Conservation (phyloP, 129 eudicot genomes). For the Pseudognaphalium luteoalbum region DNA sequence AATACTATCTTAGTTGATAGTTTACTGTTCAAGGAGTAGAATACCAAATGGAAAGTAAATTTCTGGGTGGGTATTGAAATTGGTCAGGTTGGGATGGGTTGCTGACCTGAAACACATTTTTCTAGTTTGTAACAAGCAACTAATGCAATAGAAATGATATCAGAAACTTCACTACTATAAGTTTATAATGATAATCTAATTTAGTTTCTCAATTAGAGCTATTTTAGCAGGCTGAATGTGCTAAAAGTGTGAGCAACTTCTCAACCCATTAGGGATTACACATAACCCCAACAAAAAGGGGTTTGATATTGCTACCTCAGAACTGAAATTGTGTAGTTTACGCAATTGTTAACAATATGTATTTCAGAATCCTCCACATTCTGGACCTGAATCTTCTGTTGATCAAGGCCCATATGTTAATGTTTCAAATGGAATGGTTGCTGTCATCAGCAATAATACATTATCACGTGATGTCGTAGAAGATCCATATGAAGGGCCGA, state of each 20-base stretch:
- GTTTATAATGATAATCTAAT: no score
- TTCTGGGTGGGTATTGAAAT: background rate
- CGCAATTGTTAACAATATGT: background rate
- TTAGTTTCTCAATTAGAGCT: no score
- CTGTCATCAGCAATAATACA: conserved; percentile 57
- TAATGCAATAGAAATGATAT: no score
- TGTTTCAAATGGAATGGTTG: conserved; percentile 70
- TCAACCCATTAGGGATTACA: no score
- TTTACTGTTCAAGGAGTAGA: background rate
- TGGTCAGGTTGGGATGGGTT: background rate
- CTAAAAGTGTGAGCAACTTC: no score
- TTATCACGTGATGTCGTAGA: conserved; percentile 28
- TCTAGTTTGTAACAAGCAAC: no score
- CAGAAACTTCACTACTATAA: no score
- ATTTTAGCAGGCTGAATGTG: no score
- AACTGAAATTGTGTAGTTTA: background rate
- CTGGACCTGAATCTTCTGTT: conserved; percentile 55
- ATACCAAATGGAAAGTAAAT: background rate
- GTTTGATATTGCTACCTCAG: background rate
- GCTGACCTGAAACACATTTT: background rate
- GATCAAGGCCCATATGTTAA: conserved; percentile 84
- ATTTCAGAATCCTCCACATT: conserved; percentile 37
- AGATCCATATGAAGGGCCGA: conserved; percentile 30
- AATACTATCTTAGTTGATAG: background rate
- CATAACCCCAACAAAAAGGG: background rate